These are phyloP conservation scores for Arthrobotrys sphaeroides DNA, from an alignment of 2,329 filamentous ascomycete species.

Conservation along the genomic window DNA sequence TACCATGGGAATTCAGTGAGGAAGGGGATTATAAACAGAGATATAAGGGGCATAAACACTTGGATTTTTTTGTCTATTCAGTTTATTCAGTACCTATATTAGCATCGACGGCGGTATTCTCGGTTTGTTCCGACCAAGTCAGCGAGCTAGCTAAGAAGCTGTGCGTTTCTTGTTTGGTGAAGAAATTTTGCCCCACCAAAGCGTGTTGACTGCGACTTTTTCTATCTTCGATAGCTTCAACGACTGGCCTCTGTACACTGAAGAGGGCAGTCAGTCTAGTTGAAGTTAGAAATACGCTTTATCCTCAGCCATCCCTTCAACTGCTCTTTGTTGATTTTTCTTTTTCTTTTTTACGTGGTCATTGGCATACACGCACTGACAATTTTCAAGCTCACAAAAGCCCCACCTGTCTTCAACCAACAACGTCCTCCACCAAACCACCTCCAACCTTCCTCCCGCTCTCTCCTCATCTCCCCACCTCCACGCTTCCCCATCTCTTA, in stretches of 20 bases:
- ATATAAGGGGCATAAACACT: background rate
- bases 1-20: too few species aligned
- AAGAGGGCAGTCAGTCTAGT: too few species aligned
- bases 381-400: background rate
- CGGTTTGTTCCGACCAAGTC: background rate
- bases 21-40: too few species aligned
- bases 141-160: too few species aligned
- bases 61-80: too few species aligned
- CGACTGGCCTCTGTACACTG: background rate
- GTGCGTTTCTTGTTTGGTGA: background rate
- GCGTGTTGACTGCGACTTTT: background rate
- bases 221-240: background rate
- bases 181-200: slow-evolving; percentile 35
- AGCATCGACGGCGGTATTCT: too few species aligned
- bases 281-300: too few species aligned
- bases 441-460: too few species aligned
- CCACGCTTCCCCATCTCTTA: background rate
- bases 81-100: too few species aligned
- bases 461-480: background rate
- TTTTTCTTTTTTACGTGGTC: too few species aligned
- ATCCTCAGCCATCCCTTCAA: too few species aligned
- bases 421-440: background rate
- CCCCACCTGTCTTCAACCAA: background rate
- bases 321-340: too few species aligned
- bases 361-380: background rate